phyloP scores from a whole-genome alignment of 768 basidiomycete species.

The Naematelia aurantialba region DNA sequence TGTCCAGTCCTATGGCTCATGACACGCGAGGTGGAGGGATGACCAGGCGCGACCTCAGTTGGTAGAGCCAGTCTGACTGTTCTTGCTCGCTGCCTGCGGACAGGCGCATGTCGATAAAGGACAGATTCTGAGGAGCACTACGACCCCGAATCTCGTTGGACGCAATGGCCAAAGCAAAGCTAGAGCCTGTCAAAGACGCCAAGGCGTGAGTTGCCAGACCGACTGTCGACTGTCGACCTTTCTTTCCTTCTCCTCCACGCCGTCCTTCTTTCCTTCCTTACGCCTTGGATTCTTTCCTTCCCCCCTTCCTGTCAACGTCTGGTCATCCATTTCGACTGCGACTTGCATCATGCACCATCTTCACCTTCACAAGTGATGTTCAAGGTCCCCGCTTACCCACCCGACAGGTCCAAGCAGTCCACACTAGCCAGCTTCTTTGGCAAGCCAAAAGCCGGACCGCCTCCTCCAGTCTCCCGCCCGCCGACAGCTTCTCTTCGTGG shows the following conservation, averaged over 20 bases:
- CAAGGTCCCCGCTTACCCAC: neutral
- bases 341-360: no score
- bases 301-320: neutral
- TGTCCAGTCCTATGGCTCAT: neutral
- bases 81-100: neutral
- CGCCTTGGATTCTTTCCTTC: no score
- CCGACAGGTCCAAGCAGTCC: conserved; percentile 35
- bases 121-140: no score
- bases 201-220: conserved; percentile 21
- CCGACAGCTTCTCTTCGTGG: conserved; percentile 8
- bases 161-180: conserved; percentile 22
- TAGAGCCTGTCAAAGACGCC: conserved; percentile 23
- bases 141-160: neutral
- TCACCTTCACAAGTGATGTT: no score
- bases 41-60: neutral
- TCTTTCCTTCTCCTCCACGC: neutral
- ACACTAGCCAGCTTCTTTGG: conserved; percentile 49
- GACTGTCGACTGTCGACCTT: neutral
- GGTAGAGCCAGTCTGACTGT: neutral
- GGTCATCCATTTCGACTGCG: neutral
- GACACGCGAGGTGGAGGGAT: conserved; percentile 13
- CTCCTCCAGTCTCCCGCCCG: conserved; percentile 18
- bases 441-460: conserved; percentile 32
- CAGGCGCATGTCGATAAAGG: no score
- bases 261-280: no score